Evolutionary conservation across 352 stramenopile species (phyloP).

Genomic region (Globisporangium mamillatum): DNA sequence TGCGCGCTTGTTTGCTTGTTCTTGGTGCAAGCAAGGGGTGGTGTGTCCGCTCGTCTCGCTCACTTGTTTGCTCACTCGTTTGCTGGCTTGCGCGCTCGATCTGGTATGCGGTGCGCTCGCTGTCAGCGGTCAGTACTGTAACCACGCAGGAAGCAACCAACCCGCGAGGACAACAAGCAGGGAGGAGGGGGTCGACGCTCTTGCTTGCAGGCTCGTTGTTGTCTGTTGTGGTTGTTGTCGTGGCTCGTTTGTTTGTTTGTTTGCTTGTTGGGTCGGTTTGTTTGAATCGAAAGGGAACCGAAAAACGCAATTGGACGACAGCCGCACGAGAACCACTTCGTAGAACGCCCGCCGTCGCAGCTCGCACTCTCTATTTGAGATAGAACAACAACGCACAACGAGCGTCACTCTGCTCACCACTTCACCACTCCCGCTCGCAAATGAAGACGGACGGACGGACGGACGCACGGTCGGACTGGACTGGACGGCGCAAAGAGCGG

Average conservation of each 20-base stretch:
- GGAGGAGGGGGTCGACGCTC: neutral
- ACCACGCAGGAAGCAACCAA: neutral
- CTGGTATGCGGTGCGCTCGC: neutral
- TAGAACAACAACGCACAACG: constrained; percentile 12
- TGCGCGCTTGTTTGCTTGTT: constrained; percentile 16
- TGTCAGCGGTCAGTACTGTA: constrained; percentile 7
- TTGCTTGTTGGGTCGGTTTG: constrained; percentile 9
- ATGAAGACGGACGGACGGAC: neutral
- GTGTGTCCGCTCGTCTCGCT: no score
- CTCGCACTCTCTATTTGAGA: constrained; percentile 6
- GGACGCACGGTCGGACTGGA: neutral
- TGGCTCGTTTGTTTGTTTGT: neutral
- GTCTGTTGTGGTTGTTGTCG: neutral
- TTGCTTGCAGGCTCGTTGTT: constrained; percentile 7
- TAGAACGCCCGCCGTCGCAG: neutral
- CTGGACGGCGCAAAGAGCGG: neutral
- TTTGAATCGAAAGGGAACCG: constrained; percentile 10
- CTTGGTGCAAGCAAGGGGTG: neutral
- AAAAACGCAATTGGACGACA: constrained; percentile 14
- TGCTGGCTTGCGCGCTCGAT: neutral
- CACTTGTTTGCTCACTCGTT: neutral
- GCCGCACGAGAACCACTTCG: constrained; percentile 1
- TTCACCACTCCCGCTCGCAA: neutral
- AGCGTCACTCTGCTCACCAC: neutral
- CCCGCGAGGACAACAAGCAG: neutral